Conservation (phyloP, 257 asterid genomes). For the Thymus mandschuricus region DNA sequence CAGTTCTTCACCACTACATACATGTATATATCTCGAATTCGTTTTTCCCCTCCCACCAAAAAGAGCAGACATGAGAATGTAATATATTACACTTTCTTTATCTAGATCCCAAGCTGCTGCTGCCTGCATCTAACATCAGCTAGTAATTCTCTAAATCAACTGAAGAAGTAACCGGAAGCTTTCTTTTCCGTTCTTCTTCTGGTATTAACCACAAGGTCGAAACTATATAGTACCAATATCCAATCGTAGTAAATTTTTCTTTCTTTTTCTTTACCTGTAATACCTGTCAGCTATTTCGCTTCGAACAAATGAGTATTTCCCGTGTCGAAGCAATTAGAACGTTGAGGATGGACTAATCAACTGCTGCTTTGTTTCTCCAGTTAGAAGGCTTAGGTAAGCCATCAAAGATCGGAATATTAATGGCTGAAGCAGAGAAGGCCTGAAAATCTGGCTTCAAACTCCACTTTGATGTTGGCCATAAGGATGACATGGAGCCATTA, state of each 20-base stretch:
- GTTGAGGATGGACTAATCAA: constrained; percentile 50
- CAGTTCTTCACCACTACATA: constrained; percentile 25
- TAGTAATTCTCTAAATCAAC: constrained; percentile 33
- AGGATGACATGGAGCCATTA: constrained; percentile 48
- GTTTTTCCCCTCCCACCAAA: constrained; percentile 27
- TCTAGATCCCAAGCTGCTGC: background rate
- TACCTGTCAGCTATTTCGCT: constrained; percentile 27
- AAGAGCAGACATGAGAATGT: constrained; percentile 40
- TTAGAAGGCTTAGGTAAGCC: constrained; percentile 68
- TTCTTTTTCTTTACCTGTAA: constrained; percentile 32
- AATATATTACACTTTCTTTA: constrained; percentile 49
- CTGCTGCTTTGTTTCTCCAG: constrained; percentile 73
- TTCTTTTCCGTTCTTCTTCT: constrained; percentile 26
- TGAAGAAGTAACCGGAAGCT: constrained; percentile 24
- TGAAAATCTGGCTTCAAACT: constrained; percentile 77
- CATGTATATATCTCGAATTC: constrained; percentile 37
- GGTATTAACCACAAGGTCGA: constrained; percentile 34
- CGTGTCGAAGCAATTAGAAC: background rate
- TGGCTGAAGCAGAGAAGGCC: constrained; percentile 66
- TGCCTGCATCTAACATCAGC: constrained; percentile 26
- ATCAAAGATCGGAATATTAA: constrained; percentile 76
- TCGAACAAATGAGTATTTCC: constrained; percentile 27
- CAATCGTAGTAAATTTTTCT: constrained; percentile 28
- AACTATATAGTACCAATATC: constrained; percentile 34
- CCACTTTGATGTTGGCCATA: constrained; percentile 80